Conservation (phyloP, 495 filamentous ascomycete genomes). For the Penicillium nucicola region DNA sequence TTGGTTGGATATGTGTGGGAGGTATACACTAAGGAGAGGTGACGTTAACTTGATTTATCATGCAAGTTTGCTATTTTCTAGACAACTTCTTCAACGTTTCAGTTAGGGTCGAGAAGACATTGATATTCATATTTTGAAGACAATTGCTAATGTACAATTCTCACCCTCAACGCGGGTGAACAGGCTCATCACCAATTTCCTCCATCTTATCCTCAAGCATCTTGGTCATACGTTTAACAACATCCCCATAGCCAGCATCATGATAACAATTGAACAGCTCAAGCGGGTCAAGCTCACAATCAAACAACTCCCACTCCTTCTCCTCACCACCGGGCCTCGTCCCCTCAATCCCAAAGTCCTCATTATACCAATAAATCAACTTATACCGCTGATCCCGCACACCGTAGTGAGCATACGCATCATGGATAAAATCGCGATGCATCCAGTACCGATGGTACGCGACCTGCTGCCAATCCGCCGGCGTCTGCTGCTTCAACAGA, state of each 20-base stretch:
- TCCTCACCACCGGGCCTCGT: constrained; percentile 30
- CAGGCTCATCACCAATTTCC: constrained; percentile 40
- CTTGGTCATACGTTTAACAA: constrained; percentile 31
- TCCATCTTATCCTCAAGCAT: constrained; percentile 39
- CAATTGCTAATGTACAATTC: neutral
- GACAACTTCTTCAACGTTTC: too few relatives aligned
- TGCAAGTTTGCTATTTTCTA: too few relatives aligned
- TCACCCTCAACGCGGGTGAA: constrained; percentile 17
- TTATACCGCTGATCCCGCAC: constrained; percentile 42
- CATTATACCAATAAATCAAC: constrained; percentile 47
- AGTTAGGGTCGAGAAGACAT: neutral
- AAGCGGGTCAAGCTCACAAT: constrained; percentile 39
- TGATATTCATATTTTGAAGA: neutral
- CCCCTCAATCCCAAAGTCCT: constrained; percentile 35
- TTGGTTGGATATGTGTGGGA: too few relatives aligned
- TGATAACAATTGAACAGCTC: constrained; percentile 43
- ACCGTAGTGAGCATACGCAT: constrained; percentile 42
- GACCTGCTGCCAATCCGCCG: constrained; percentile 38
- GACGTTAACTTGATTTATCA: too few relatives aligned
- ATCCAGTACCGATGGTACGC: constrained; percentile 49
- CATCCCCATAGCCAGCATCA: constrained; percentile 27
- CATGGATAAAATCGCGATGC: constrained; percentile 40
- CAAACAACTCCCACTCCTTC: constrained; percentile 46
- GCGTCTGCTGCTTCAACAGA: constrained; percentile 25
- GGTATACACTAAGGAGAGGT: too few relatives aligned